Evolutionary conservation across 805 yeast species (phyloP).

Genomic region (Yarrowia bubula): DNA sequence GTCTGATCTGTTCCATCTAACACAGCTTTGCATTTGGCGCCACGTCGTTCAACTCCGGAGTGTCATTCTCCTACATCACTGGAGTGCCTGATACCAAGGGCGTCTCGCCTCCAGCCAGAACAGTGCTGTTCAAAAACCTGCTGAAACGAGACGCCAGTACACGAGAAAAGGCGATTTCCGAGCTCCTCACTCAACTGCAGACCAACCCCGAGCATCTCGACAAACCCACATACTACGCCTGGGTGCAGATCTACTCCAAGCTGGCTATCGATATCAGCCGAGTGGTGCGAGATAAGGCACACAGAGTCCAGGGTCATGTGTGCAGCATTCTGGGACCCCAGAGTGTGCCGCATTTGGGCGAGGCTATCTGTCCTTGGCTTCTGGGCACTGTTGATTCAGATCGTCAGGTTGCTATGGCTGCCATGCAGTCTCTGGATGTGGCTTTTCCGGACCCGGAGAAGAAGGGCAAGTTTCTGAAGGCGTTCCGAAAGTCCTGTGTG

Average conservation of each 20-base stretch:
- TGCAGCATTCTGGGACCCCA: slow-evolving; percentile 53
- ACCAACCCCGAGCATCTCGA: slow-evolving; percentile 43
- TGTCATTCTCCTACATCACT: slow-evolving; percentile 70
- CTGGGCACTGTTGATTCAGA: slow-evolving; percentile 73
- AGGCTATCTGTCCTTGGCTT: slow-evolving; percentile 71
- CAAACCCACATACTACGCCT: slow-evolving; percentile 61
- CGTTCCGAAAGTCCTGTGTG: slow-evolving; percentile 57
- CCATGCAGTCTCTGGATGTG: slow-evolving; percentile 47
- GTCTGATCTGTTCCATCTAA: neutral
- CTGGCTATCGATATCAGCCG: slow-evolving; percentile 70
- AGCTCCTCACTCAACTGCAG: slow-evolving; percentile 45
- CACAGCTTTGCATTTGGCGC: slow-evolving; percentile 22
- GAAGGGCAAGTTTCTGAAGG: slow-evolving; percentile 57
- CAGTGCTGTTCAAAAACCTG: slow-evolving; percentile 69
- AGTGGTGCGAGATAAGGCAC: slow-evolving; percentile 59
- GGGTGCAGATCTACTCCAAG: slow-evolving; percentile 76
- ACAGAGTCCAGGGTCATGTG: slow-evolving; percentile 59
- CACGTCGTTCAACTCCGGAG: slow-evolving; percentile 33
- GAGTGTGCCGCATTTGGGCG: slow-evolving; percentile 64
- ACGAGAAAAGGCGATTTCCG: slow-evolving; percentile 71
- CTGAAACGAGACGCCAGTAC: slow-evolving; percentile 81
- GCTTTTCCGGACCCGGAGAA: slow-evolving; percentile 58
- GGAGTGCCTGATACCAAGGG: slow-evolving; percentile 71
- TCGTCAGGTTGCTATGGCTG: slow-evolving; percentile 52
- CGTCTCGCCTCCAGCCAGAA: slow-evolving; percentile 49